Percentiles rank a stretch among this genome's conserved stretches.
Conservation (phyloP, 768 basidiomycete species). For the Postia placenta region DNA sequence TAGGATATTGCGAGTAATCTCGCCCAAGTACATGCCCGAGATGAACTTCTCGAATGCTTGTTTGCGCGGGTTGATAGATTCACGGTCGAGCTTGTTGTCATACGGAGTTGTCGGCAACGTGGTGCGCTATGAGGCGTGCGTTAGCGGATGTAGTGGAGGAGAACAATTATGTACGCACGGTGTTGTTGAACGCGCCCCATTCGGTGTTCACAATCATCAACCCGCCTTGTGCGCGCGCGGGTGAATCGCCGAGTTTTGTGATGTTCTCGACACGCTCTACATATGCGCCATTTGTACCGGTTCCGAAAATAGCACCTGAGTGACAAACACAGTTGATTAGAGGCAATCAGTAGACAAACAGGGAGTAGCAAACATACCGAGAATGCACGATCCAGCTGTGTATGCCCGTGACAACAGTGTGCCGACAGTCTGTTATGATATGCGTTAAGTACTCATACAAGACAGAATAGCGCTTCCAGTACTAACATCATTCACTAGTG, state of each 20-base stretch:
- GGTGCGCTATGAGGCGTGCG: slow-evolving; percentile 44
- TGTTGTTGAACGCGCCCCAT: slow-evolving; percentile 98
- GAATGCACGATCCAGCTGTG: slow-evolving; percentile 83
- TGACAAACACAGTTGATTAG: background rate
- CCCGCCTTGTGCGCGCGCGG: slow-evolving; percentile 54
- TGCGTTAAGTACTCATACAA: too few species aligned
- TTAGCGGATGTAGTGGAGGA: background rate
- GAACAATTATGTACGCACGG: slow-evolving; percentile 60
- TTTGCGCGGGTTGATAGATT: slow-evolving; percentile 87
- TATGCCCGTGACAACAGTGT: slow-evolving; percentile 91
- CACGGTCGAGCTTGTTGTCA: slow-evolving; percentile 89
- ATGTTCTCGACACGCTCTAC: slow-evolving; percentile 84
- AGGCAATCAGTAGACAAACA: too few species aligned
- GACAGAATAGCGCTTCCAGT: background rate
- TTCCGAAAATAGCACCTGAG: slow-evolving; percentile 83
- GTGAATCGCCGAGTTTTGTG: slow-evolving; percentile 68
- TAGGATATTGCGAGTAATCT: slow-evolving; percentile 82
- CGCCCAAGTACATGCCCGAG: slow-evolving; percentile 98
- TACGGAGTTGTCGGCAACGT: slow-evolving; percentile 84
- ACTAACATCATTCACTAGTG: slow-evolving; percentile 90
- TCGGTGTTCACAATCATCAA: slow-evolving; percentile 96
- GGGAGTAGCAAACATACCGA: slow-evolving; percentile 33
- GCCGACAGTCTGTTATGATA: slow-evolving; percentile 73
- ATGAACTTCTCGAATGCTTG: slow-evolving; percentile 99
- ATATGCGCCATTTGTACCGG: slow-evolving; percentile 98